Evolutionary conservation across 2,329 filamentous ascomycete species (phyloP).

Genomic region (Neofusicoccum sp.): DNA sequence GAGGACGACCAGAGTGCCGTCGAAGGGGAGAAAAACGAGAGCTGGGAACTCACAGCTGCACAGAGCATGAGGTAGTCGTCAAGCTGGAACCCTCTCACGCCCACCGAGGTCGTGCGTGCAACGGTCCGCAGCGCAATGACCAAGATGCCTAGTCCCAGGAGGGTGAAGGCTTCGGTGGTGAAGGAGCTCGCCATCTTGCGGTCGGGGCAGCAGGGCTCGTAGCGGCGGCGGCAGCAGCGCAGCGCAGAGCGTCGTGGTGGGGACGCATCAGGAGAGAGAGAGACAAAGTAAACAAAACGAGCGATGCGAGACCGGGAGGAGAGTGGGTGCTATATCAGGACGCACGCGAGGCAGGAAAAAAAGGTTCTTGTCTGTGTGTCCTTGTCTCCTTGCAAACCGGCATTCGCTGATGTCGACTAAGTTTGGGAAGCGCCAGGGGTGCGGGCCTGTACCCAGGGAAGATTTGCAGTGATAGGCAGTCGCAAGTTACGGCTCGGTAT

Average conservation of each 20-base stretch:
- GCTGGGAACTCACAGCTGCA: constrained; percentile 19
- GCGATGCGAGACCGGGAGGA: not conserved
- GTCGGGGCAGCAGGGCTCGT: not conserved
- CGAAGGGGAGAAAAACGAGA: no score
- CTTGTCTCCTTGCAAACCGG: not conserved
- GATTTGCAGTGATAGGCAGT: not conserved
- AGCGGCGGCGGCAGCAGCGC: not conserved
- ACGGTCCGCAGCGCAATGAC: constrained; percentile 22
- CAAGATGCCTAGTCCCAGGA: constrained; percentile 21
- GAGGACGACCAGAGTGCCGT: not conserved
- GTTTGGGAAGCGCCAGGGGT: not conserved
- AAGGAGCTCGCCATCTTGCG: constrained; percentile 20
- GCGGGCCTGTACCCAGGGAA: not conserved
- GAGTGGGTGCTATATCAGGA: not conserved
- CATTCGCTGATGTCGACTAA: not conserved
- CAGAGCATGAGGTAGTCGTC: constrained; percentile 26
- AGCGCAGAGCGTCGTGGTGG: not conserved
- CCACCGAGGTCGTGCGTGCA: constrained; percentile 22
- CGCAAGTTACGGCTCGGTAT: not conserved
- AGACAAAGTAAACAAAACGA: not conserved
- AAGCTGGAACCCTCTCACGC: constrained; percentile 20
- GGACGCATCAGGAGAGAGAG: not conserved
- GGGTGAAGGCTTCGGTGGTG: constrained; percentile 23
- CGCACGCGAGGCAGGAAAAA: not conserved
- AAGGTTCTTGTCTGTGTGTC: not conserved